Conservation (phyloP, 2,329 filamentous ascomycete species). For the Talaromyces funiculosus region DNA sequence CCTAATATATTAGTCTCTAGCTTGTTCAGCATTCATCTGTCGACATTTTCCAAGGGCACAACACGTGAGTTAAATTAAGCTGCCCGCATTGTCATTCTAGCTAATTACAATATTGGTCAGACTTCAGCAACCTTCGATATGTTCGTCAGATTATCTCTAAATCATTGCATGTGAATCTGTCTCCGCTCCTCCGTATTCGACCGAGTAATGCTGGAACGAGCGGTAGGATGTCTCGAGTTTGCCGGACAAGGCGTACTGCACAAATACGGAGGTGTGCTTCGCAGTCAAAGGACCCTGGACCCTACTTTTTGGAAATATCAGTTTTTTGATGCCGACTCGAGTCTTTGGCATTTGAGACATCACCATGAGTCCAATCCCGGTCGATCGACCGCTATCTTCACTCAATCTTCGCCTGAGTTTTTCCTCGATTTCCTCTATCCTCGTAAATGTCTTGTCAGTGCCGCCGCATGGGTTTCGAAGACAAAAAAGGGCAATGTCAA, state of each 20-base stretch:
- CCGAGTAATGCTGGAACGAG: constrained; percentile 48
- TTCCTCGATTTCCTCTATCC: constrained; percentile 40
- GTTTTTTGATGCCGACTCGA: constrained; percentile 24
- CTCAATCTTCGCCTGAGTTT: constrained; percentile 20
- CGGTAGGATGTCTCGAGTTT: constrained; percentile 46
- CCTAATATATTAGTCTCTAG: background rate
- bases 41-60: background rate
- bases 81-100: background rate
- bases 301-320: constrained; percentile 33
- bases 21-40: background rate
- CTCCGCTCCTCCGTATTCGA: background rate
- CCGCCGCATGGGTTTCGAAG: constrained; percentile 19
- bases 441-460: constrained; percentile 23
- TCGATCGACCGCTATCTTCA: constrained; percentile 6
- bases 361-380: constrained; percentile 21
- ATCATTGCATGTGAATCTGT: background rate
- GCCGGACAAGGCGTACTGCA: constrained; percentile 43
- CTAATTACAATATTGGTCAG: background rate
- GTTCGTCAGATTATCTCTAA: background rate
- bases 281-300: constrained; percentile 31
- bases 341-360: constrained; percentile 31
- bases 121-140: background rate
- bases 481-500: constrained; percentile 19
- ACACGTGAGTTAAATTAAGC: background rate
- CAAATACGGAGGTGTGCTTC: constrained; percentile 35